phyloP scores from a whole-genome alignment of 331 rosid genomes.

The Malus hybrid region DNA sequence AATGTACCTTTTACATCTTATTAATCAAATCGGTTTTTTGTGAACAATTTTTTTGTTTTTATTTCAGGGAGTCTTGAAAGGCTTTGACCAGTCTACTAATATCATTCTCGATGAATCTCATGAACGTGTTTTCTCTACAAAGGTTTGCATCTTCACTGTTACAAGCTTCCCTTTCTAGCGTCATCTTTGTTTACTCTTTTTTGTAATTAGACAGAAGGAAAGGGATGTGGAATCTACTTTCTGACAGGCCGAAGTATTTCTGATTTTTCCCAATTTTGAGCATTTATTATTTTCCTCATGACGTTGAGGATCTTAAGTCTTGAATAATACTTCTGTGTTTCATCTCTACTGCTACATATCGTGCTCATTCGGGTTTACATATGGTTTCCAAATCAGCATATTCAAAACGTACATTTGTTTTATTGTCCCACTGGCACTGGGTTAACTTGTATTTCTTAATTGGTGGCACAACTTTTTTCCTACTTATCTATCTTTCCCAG shows the following conservation, averaged over 20 bases:
- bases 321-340: not conserved
- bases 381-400: not conserved
- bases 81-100: conserved; percentile 97
- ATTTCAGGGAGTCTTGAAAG: conserved; percentile 76
- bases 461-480: too few relatives aligned
- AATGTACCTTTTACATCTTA: not conserved
- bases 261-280: not conserved
- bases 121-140: conserved; percentile 92
- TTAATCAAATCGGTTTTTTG: not conserved
- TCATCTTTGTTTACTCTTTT: not conserved
- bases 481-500: too few relatives aligned
- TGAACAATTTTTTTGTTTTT: not conserved
- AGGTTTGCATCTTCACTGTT: conserved; percentile 43
- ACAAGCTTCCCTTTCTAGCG: not conserved
- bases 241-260: not conserved
- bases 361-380: not conserved
- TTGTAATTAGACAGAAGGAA: not conserved
- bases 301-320: not conserved
- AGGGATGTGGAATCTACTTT: not conserved
- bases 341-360: not conserved
- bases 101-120: conserved; percentile 95
- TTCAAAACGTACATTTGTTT: not conserved
- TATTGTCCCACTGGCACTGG: not conserved
- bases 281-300: not conserved
- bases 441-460: not conserved